Percentiles rank a stretch among this genome's conserved stretches.
These are phyloP conservation scores for Zygotorulaspora mrakii DNA, from an alignment of 1,139 yeast species.

Conservation along the genomic window DNA sequence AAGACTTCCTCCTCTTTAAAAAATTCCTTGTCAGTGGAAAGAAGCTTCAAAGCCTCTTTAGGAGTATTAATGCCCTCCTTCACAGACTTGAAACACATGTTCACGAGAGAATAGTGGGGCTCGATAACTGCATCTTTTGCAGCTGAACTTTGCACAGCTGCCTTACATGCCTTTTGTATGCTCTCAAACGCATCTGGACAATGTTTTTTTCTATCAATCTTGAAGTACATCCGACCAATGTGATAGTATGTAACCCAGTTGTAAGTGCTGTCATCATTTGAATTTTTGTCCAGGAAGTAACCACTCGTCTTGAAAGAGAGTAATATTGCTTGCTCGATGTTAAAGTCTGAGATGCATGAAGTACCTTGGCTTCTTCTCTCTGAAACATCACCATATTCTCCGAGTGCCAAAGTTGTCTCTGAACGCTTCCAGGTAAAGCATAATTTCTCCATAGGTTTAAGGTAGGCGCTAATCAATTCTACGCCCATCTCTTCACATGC, in stretches of 20 bases:
- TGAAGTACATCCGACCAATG: conserved; percentile 57
- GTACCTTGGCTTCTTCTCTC: conserved; percentile 27
- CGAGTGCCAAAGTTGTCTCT: conserved; percentile 23
- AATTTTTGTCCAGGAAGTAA: conserved; percentile 36
- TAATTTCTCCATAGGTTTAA: conserved; percentile 58
- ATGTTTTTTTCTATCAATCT: conserved; percentile 38
- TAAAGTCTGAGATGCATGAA: conserved; percentile 24
- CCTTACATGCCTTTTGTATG: conserved; percentile 41
- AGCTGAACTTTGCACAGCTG: conserved; percentile 43
- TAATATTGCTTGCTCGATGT: conserved; percentile 33
- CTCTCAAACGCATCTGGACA: conserved; percentile 40
- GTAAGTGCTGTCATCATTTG: neutral
- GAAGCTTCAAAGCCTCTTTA: conserved; percentile 39
- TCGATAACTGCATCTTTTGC: conserved; percentile 60
- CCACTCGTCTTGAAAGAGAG: conserved; percentile 45
- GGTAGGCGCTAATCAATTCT: conserved; percentile 30
- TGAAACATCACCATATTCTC: conserved; percentile 30
- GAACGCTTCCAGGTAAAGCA: conserved; percentile 30
- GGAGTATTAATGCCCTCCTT: conserved; percentile 38
- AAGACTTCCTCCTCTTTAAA: conserved; percentile 24
- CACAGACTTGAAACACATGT: conserved; percentile 57
- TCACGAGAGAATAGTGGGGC: conserved; percentile 66
- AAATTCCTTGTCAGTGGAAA: conserved; percentile 41
- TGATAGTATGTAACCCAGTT: conserved; percentile 61
- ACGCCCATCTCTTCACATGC: conserved; percentile 31